Evolutionary conservation across 2,329 filamentous ascomycete genomes (phyloP), one percentile per base, ranked within the genome.

Genomic region (Trichoderma asperellum): DNA sequence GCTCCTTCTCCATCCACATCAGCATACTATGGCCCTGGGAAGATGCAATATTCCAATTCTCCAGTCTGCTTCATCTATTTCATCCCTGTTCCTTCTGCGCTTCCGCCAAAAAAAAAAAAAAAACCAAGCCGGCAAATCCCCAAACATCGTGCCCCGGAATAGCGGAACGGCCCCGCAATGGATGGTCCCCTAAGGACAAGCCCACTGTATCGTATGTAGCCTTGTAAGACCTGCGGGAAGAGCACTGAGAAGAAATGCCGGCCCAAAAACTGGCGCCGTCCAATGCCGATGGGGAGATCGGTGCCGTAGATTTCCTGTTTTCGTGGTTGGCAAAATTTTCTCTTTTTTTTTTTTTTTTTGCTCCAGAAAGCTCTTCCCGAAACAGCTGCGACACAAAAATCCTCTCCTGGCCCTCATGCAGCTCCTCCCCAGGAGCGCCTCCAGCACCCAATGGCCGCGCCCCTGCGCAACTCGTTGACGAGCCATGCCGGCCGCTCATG

Each of bases 381-480:
- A 40, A 40, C 6, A 40, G 5, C 37, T 18, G 37, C 37, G 5
- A 40, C 37, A 7, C 37, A 18, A 43, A 43, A n/a, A n/a, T 35
- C 18, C 7, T 57, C 62, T 37, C 24, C 12, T 49, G 34, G 40
- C 18, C 35, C 47, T 52, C 61, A 69, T 71, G 71, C 60, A 29
- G 65, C 68, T 69, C 58, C 66, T 61, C 55, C 52, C 61, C 62
- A 57, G 63, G 68, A 70, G 63, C 68, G 56, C 59, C 52, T 21
- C 61, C 57, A 58, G 24, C 74, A 70, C 72, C 66, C 76, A 76
- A 80, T 80, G 79, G 77, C 79, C 71, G 74, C 76, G 76, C 74
- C 76, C 60, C 71, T 79, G 71, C 77, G 76, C 73, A 74, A 72
- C 69, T 70, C 72, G 68, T 59, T 76, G 57, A 73, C 73, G 73